Evolutionary conservation across 371 early-diverging fungal species (phyloP), one percentile per base, ranked within the genome.

Genomic region (Saksenaea vasiformis): DNA sequence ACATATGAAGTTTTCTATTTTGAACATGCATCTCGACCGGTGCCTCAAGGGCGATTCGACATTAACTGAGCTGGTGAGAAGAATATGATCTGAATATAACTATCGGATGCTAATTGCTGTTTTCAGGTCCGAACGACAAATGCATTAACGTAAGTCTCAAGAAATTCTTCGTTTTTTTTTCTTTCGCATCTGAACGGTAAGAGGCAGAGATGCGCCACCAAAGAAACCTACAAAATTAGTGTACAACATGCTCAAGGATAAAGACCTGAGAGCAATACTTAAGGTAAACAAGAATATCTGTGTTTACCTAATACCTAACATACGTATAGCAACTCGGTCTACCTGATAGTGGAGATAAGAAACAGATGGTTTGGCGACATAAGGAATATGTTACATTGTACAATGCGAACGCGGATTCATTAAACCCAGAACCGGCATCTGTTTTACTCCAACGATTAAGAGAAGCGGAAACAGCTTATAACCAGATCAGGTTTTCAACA

Each of bases 391-490:
- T 85, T 24, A 88, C 81, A 31, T 65, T 87, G 35, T 89, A 83
- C 66, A 76, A 86, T 66, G 87, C 90, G 28, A 90, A 90, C 59
- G 71, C 78, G 51, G 90, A 90, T 61, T 70, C 87, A 0, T 68
- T 67, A 8, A 64, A 80, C 19, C 88, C 88, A 2, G 74, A 58
- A 13, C 56, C 58, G 4, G 35, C 35, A 11, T 10, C 26, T 0
- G 14, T 35, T 35, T 51, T 71, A 47, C 44, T 54, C 1, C 64
- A 41, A 41, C 61, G 58, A 41, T 47, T 71, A 15, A n/a, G 39
- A 11, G 61, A 60, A 8, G 55, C 58, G 7, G 71, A 71, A 35
- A n/a, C 31, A 1, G 51, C 37, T 4, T 61, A 71, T n/a, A 5
- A 38, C 8, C 39, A 37, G 9, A 27, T 19, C 4, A 27, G 37